Base-by-base conservation (phyloP, 805 yeast genomes). In the Barnettozyma sucrosica region DNA sequence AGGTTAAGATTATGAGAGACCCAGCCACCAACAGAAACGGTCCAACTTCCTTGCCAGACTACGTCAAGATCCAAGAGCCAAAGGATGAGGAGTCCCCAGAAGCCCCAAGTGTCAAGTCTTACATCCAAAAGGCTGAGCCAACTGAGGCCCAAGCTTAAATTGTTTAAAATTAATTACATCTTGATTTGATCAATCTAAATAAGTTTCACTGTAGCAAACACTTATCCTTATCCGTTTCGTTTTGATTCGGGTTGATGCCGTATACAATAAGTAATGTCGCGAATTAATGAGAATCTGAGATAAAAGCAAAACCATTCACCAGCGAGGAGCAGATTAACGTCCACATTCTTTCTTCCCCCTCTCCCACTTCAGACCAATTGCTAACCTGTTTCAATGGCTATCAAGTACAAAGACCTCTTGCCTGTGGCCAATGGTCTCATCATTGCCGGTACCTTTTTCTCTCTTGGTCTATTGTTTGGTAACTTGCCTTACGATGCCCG, bases 1-100 rank as follows among this genome's bases (percentile, higher is more conserved):
- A 88, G 85, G 98, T 93, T 70, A 93, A 93, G 85, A 93, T 93
- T 72, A 93, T 93, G 99, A 89, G 88, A 74, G 98, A 92, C 83
- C 97, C 98, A 76, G 89, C 92, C 66, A 70, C 80, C 67, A 79
- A 81, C 81, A 83, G 75, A 72, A 65, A 65, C 62, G 96, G 96
- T 76, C 95, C 95, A 78, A 88, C 70, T 72, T 79, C 96, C 52
- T 81, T 90, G 71, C 97, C 97, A 72, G 97, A 90, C 76, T 89
- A 84, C 74, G 97, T 90, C 73, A 79, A 81, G 74, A 85, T 90
- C 68, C 72, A 80, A 65, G 96, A 88, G 73, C 96, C 96, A 75
- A 90, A 90, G 85, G 97, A 89, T 68, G 97, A 90, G 69, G 88
- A 81, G 71, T 75, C 71, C 58, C 74, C 85, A 66, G 76, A 80